A percentile compares a stretch with the other conserved stretches of the same genome.
phyloP scores from a whole-genome alignment of 106 monocot species.

The Alisma plantagoaquatica region DNA sequence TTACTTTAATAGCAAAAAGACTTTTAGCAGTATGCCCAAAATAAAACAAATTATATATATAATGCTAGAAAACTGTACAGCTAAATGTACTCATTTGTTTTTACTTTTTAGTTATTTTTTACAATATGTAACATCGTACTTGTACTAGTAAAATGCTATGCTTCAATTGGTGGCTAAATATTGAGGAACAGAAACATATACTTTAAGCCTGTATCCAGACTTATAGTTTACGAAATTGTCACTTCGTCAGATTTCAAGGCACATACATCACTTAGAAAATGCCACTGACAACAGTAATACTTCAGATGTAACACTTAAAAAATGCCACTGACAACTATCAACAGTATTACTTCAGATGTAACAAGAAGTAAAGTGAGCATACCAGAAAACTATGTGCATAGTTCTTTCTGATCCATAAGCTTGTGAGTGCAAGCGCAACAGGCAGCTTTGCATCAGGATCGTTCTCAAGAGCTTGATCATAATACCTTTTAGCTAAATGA shows the following conservation, averaged over 20 bases:
- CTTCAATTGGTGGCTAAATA: too few species aligned
- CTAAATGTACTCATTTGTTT: too few species aligned
- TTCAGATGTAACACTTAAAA: not conserved
- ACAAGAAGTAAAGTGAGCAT: slow-evolving; percentile 14
- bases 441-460: slow-evolving; percentile 79
- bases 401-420: slow-evolving; percentile 89
- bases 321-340: not conserved
- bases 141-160: too few species aligned
- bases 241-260: not conserved
- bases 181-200: too few species aligned
- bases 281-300: too few species aligned
- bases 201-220: not conserved
- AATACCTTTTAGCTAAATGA: slow-evolving; percentile 89
- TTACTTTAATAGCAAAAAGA: too few species aligned
- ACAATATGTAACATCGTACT: too few species aligned
- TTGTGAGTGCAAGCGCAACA: slow-evolving; percentile 64
- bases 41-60: too few species aligned
- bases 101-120: too few species aligned
- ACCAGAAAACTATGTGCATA: slow-evolving; percentile 65
- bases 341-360: too few species aligned
- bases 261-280: not conserved
- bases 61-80: too few species aligned
- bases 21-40: too few species aligned
- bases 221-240: not conserved
- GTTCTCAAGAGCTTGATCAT: slow-evolving; percentile 76